Evolutionary conservation across 129 eudicot genomes (phyloP).

Genomic region (Ambrosia trifida): DNA sequence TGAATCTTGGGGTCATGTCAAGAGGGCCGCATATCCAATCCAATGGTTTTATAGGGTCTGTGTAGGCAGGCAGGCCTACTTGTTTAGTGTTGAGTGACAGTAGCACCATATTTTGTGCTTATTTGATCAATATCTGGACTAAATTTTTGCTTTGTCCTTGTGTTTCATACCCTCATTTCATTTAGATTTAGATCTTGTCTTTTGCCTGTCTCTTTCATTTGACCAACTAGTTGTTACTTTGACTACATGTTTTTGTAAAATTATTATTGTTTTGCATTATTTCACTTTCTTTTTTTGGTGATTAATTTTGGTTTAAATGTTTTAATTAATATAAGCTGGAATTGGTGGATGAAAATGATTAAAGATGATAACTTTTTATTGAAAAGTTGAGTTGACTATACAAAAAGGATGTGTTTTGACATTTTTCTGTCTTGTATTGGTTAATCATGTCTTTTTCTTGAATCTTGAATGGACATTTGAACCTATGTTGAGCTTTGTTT

Average conservation of each 20-base stretch:
- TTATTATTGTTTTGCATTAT: neutral
- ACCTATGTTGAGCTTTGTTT: conserved; percentile 27
- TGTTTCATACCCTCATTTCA: conserved; percentile 40
- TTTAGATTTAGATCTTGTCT: conserved; percentile 48
- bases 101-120: conserved; percentile 34
- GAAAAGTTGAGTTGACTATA: conserved; percentile 14
- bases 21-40: conserved; percentile 10
- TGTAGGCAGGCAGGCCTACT: conserved; percentile 7
- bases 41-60: conserved; percentile 5
- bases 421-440: conserved; percentile 11
- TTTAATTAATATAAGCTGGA: conserved; percentile 14
- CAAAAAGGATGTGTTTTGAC: conserved; percentile 20
- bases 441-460: too few species aligned
- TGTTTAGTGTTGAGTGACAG: conserved; percentile 29
- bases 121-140: conserved; percentile 43
- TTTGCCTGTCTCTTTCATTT: conserved; percentile 36
- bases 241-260: conserved; percentile 1
- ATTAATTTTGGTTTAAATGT: conserved; percentile 4
- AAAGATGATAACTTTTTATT: conserved; percentile 18
- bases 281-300: conserved; percentile 2
- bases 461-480: neutral
- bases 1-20: conserved; percentile 9
- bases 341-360: conserved; percentile 16
- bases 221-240: conserved; percentile 13
- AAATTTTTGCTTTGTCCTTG: conserved; percentile 36